Evolutionary conservation across 163 green algal genomes (phyloP), one percentile per base, ranked within the genome.

Genomic region (Scenedesmus sp.): DNA sequence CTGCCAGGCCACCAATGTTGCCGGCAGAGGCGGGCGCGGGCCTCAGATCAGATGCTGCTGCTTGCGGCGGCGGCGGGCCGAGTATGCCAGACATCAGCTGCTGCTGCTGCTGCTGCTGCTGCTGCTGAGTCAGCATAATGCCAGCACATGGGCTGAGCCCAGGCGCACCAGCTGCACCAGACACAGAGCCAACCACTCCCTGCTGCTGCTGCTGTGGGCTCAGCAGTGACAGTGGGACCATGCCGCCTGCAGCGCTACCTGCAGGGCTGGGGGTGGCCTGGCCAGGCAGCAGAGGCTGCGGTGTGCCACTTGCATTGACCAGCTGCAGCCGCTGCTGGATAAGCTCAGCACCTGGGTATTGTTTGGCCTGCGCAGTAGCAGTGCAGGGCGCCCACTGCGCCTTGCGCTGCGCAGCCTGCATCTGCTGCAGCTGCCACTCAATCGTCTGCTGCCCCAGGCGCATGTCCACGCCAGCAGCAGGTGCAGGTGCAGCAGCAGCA

Each of bases 341-440:
- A 8, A 57, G 8, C 66, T 87, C 87, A 46, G 74, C 87, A 20
- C 74, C 87, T 12, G 76, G 10, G 15, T 87, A 82, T 26, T 91
- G 87, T 12, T n/a, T 82, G n/a, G 60, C 46, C 26, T 91, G 87
- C 5, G 57, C n/a, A 9, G 3, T 79, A 1, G 16, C 20, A 2
- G 87, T 60, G 18, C 55, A 83, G 64, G 73, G 16, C 1, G 23
- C 87, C 73, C 87, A 84, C 1, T 90, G 67, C 13, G 60, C 34
- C 81, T 74, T 91, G 70, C 73, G 59, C 54, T 8, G 15, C 1
- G 54, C 73, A 12, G n/a, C 20, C 2, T 91, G 87, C 87, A 86
- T 3, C 52, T 86, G 87, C 73, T 91, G 87, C 66, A 90, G 86
- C 86, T 90, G 86, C 54, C 86, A 67, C 86, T 90, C 86, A 18